phyloP scores from a whole-genome alignment of 495 filamentous ascomycete genomes.

The Parachaetomium inaequale region DNA sequence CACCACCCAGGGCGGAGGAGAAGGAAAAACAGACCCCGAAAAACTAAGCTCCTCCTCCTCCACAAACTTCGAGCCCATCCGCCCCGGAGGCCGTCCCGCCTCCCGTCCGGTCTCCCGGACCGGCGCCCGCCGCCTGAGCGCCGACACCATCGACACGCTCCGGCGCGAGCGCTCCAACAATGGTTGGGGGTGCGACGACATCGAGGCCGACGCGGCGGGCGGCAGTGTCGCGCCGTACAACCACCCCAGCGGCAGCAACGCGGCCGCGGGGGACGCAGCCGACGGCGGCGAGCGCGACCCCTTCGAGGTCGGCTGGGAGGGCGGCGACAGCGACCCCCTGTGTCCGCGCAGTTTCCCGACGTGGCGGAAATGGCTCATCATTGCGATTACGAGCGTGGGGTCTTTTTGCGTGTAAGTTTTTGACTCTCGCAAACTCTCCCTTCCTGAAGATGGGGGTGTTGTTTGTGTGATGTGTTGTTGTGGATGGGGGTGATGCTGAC shows the following conservation, averaged over 20 bases:
- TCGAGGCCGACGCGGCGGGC: constrained; percentile 37
- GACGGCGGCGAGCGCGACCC: constrained; percentile 28
- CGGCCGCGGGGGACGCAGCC: not conserved
- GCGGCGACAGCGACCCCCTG: constrained; percentile 65
- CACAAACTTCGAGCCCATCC: constrained; percentile 18
- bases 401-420: constrained; percentile 76
- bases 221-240: constrained; percentile 9
- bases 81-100: not conserved
- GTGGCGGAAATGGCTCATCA: constrained; percentile 73
- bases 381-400: constrained; percentile 64
- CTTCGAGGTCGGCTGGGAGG: constrained; percentile 67
- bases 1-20: no score
- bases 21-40: no score
- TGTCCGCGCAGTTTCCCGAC: constrained; percentile 68
- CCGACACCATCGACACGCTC: constrained; percentile 14
- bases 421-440: not conserved
- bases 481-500: not conserved
- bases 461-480: not conserved
- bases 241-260: constrained; percentile 11
- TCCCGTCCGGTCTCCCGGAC: not conserved
- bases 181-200: constrained; percentile 56
- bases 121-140: constrained; percentile 2
- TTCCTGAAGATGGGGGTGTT: not conserved
- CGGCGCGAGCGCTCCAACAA: constrained; percentile 55
- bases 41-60: not conserved